These are phyloP conservation scores for Salvia miltiorrhiza DNA, from an alignment of 257 asterid species.

Conservation along the genomic window DNA sequence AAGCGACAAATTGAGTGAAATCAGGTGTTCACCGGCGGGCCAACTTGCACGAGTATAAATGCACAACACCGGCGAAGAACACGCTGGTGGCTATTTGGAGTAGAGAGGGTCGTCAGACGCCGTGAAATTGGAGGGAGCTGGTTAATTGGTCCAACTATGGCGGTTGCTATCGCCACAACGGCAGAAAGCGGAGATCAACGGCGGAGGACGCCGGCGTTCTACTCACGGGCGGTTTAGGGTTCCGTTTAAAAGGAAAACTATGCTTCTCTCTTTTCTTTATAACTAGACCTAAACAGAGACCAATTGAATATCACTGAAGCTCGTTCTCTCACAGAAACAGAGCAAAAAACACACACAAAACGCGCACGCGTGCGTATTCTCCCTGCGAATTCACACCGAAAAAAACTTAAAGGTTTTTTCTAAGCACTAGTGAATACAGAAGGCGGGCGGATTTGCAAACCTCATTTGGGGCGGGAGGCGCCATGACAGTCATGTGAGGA, in stretches of 20 bases:
- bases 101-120: not conserved
- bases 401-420: constrained; percentile 1
- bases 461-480: constrained; percentile 35
- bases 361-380: not conserved
- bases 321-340: constrained; percentile 3
- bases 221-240: constrained; percentile 11
- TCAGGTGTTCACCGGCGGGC: not conserved
- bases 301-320: constrained; percentile 15
- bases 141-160: not conserved
- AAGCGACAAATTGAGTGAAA: not conserved
- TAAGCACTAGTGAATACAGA: constrained; percentile 7
- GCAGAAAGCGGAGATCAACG: not conserved
- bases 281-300: constrained; percentile 8
- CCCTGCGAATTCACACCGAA: not conserved
- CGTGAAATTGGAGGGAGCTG: not conserved
- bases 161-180: not conserved
- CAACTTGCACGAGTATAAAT: not conserved
- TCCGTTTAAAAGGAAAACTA: not conserved
- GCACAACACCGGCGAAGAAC: not conserved
- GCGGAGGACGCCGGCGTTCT: constrained; percentile 7
- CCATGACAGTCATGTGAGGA: constrained; percentile 26
- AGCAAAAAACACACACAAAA: not conserved
- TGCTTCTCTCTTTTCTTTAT: too few relatives aligned
- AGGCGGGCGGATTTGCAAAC: constrained; percentile 15
- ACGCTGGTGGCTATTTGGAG: constrained; percentile 1